Evolutionary conservation across 805 yeast species (phyloP), one percentile per base, ranked within the genome.

Genomic region (Zygosaccharomyces kombuchaensis): DNA sequence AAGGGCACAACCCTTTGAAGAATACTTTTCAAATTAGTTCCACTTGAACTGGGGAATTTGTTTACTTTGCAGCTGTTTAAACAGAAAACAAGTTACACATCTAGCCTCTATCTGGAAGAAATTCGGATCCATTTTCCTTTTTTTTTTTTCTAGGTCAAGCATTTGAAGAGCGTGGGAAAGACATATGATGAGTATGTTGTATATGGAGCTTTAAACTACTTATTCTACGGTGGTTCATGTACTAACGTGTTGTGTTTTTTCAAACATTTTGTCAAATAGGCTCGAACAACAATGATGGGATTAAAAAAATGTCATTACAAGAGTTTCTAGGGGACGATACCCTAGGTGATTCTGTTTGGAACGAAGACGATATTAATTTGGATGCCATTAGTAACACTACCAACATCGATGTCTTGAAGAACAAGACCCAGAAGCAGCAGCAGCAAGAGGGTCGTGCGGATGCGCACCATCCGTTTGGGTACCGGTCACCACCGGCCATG

Each of bases 311-410:
- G 76, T 68, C 75, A 25, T 58, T 73, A 22, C 69, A 69, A 47
- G 77, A 73, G 51, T 73, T 74, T 56, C 62, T 69, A 43, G 72
- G 70, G 22, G 76, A 72, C 49, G 69, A 71, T 38, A 58, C 69
- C 34, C 56, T 72, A 32, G 66, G 65, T n/a, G 66, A 60, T 25
- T 54, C 66, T 6, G 64, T 58, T 4, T 63, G 67, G 67, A 56
- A 62, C 35, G 67, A 63, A 43, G 66, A 60, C 35, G 68, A 62
- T 21, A 62, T 65, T 43, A 60, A 65, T 45, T 42, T 63, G 42
- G 66, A 62, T 39, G 66, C 65, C 7, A 61, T 65, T 26, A 57
- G 51, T 10, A 62, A 60, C 40, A 63, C 63, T 10, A 62, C 66
- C 2, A 59, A 54, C 38, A 54, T 63, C 26, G 65, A 62, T 31